phyloP scores from a whole-genome alignment of 192 early-diverging fungal genomes.

The Podila epicladia region DNA sequence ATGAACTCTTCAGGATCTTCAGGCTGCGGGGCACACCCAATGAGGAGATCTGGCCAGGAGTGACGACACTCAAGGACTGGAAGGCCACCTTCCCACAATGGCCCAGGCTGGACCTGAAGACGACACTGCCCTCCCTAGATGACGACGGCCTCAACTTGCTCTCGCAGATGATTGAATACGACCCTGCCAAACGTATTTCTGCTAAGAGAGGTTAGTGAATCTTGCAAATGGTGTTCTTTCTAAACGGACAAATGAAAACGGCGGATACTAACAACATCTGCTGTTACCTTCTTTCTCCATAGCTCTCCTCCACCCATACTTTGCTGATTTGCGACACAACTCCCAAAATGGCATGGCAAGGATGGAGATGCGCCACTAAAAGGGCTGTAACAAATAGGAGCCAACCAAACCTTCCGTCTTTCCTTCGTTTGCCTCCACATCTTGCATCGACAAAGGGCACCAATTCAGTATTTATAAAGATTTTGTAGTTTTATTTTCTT shows the following conservation, averaged over 20 bases:
- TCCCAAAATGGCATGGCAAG: neutral
- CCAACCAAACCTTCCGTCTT: no score
- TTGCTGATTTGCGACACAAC: conserved; percentile 46
- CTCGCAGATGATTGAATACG: conserved; percentile 77
- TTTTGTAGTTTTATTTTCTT: no score
- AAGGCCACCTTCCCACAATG: conserved; percentile 64
- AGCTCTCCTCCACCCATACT: conserved; percentile 84
- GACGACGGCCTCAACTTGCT: conserved; percentile 72
- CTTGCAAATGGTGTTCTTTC: neutral
- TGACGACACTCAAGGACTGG: conserved; percentile 59
- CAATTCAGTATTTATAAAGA: no score
- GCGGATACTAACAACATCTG: neutral
- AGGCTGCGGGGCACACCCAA: conserved; percentile 75
- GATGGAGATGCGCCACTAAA: no score
- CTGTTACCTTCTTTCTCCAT: neutral
- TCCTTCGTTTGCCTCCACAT: no score
- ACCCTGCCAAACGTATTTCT: conserved; percentile 71
- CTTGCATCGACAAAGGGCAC: no score
- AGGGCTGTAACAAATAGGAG: neutral
- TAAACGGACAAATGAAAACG: neutral
- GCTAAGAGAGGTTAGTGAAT: conserved; percentile 54
- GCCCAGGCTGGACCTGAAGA: conserved; percentile 65
- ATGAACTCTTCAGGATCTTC: conserved; percentile 69
- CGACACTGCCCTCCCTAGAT: conserved; percentile 75
- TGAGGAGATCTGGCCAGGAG: conserved; percentile 70